Conservation (phyloP, 768 basidiomycete genomes). For the Rhizopogon salebrosus region DNA sequence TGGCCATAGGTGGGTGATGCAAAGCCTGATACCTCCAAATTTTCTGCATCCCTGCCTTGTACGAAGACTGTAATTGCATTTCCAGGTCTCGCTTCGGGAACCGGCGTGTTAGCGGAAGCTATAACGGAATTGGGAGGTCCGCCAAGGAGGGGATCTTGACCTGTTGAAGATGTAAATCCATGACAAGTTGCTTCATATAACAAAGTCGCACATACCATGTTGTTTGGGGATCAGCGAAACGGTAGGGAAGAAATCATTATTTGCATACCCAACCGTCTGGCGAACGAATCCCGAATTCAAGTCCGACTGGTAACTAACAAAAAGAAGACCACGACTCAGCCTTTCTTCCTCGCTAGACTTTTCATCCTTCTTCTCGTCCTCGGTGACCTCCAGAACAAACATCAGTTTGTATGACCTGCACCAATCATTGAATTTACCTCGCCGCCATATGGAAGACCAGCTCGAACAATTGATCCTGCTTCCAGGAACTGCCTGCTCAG, state of each 20-base stretch:
- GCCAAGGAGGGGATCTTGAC: constrained; percentile 23
- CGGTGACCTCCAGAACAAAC: not conserved
- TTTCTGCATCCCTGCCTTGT: not conserved
- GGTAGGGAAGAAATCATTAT: constrained; percentile 20
- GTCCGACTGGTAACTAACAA: constrained; percentile 32
- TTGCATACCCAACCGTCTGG: constrained; percentile 16
- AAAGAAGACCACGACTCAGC: constrained; percentile 18
- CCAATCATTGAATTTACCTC: constrained; percentile 13
- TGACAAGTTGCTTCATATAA: not conserved
- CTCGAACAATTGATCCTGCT: constrained; percentile 22
- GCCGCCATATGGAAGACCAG: constrained; percentile 31
- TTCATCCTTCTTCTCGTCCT: not conserved
- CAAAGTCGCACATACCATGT: constrained; percentile 10
- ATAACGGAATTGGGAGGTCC: constrained; percentile 1
- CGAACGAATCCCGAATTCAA: constrained; percentile 34
- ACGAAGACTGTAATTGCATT: not conserved
- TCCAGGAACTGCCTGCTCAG: constrained; percentile 15
- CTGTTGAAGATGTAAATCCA: constrained; percentile 1
- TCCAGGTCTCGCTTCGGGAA: not conserved
- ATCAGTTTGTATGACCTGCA: not conserved
- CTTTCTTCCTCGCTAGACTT: not conserved
- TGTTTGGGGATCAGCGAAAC: constrained; percentile 10
- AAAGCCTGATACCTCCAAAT: constrained; percentile 1
- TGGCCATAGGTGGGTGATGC: not conserved
- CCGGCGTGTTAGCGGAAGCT: not conserved